These are phyloP conservation scores for Lophiostoma macrostomum DNA, from an alignment of 495 filamentous ascomycete species.

Conservation along the genomic window DNA sequence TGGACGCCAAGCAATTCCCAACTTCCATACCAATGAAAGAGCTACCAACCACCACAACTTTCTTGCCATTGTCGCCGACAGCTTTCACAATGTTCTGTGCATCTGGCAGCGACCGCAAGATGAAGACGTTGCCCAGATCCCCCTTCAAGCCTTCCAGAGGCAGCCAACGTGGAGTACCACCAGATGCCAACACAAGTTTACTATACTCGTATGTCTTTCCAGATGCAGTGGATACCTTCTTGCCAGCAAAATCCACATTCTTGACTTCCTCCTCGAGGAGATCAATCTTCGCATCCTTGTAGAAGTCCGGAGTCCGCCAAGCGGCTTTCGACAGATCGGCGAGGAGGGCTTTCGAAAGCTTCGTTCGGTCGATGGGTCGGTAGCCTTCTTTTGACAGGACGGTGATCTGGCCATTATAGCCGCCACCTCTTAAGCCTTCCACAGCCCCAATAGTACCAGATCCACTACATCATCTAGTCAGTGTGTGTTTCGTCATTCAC, in stretches of 20 bases:
- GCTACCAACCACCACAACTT: constrained; percentile 85
- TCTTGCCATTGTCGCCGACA: constrained; percentile 81
- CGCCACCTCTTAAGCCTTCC: constrained; percentile 75
- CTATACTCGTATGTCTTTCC: constrained; percentile 72
- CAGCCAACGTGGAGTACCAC: constrained; percentile 73
- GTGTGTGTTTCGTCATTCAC: not conserved
- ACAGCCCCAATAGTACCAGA: constrained; percentile 75
- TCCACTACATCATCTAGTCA: constrained; percentile 50
- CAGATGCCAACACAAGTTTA: constrained; percentile 86
- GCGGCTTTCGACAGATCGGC: constrained; percentile 75
- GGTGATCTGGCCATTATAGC: constrained; percentile 77
- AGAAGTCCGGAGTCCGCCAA: constrained; percentile 73
- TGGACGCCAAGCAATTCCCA: constrained; percentile 68
- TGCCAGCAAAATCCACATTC: constrained; percentile 68
- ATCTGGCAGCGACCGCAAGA: constrained; percentile 70
- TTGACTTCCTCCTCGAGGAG: constrained; percentile 72
- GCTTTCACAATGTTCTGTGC: constrained; percentile 71
- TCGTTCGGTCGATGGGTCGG: constrained; percentile 85
- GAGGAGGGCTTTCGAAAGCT: constrained; percentile 91
- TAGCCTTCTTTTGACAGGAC: constrained; percentile 81
- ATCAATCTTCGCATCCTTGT: constrained; percentile 68
- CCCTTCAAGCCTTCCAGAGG: constrained; percentile 79
- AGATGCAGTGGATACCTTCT: constrained; percentile 67
- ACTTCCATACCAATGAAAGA: constrained; percentile 98
- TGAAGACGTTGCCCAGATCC: constrained; percentile 80